Conservation (phyloP, 495 filamentous ascomycete species). For the Penicillium daleae region DNA sequence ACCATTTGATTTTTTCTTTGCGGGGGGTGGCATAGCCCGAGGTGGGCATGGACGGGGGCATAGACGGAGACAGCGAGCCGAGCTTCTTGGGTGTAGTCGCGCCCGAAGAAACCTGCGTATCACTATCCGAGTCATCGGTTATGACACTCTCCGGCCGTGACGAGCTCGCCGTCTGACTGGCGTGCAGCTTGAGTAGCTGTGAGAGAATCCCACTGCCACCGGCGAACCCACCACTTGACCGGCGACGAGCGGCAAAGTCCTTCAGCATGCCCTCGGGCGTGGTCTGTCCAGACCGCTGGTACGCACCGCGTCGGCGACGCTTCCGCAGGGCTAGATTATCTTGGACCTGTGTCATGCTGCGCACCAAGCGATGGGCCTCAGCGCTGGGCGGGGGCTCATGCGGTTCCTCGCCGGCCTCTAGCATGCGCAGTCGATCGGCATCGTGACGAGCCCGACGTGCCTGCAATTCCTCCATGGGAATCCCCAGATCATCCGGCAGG, state of each 20-base stretch:
- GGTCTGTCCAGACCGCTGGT: conserved; percentile 43
- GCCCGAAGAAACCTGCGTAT: conserved; percentile 43
- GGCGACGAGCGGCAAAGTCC: conserved; percentile 36
- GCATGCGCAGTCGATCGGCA: conserved; percentile 21
- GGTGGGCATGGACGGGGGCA: conserved; percentile 21
- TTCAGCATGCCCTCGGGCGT: conserved; percentile 42
- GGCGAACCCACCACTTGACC: conserved; percentile 22
- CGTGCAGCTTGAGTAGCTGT: conserved; percentile 46
- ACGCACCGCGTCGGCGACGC: conserved; percentile 40
- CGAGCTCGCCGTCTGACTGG: conserved; percentile 28
- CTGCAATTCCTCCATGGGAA: conserved; percentile 29
- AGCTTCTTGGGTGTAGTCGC: conserved; percentile 38
- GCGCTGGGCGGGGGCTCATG: conserved; percentile 35
- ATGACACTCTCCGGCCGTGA: conserved; percentile 40
- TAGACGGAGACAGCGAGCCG: conserved; percentile 27
- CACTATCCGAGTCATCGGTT: conserved; percentile 48
- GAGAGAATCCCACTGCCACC: conserved; percentile 46
- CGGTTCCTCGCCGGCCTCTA: conserved; percentile 29
- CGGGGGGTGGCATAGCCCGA: conserved; percentile 63
- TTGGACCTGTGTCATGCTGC: conserved; percentile 41
- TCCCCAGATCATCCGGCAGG: conserved; percentile 40
- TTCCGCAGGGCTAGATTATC: conserved; percentile 28
- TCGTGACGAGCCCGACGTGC: conserved; percentile 28
- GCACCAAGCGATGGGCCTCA: conserved; percentile 50
- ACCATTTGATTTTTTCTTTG: conserved; percentile 66